Conservation (phyloP, 495 filamentous ascomycete genomes). For the Penicillium roqueforti region DNA sequence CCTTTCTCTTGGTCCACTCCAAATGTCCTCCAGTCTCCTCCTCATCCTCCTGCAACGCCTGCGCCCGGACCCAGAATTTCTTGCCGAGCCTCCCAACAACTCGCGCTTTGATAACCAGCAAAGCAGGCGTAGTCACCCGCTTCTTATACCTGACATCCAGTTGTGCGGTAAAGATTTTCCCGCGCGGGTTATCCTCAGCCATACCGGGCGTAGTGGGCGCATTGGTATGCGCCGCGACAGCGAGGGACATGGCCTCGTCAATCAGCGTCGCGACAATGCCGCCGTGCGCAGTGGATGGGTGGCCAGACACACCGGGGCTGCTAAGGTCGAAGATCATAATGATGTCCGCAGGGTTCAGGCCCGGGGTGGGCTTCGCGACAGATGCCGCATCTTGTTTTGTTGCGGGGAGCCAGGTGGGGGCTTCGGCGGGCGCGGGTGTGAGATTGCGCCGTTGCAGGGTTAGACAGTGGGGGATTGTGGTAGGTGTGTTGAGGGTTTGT, state of each 20-base stretch:
- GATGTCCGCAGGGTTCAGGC: conserved; percentile 32
- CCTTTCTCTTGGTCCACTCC: conserved; percentile 30
- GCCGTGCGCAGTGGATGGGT: conserved; percentile 39
- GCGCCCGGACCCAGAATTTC: conserved; percentile 42
- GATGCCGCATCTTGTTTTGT: conserved; percentile 29
- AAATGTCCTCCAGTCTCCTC: conserved; percentile 25
- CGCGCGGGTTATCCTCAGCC: conserved; percentile 23
- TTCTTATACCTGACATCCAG: conserved; percentile 40
- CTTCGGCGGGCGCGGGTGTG: conserved; percentile 15
- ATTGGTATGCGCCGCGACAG: conserved; percentile 31
- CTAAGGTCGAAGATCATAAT: conserved; percentile 35
- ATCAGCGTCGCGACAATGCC: conserved; percentile 64
- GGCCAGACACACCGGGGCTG: conserved; percentile 36
- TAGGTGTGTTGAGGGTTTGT: conserved; percentile 29
- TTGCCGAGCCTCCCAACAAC: conserved; percentile 32
- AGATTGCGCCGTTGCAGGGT: conserved; percentile 35
- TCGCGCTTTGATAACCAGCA: conserved; percentile 31
- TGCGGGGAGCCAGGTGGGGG: conserved; percentile 33
- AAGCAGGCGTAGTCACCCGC: conserved; percentile 31
- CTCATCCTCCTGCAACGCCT: conserved; percentile 38
- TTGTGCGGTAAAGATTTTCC: conserved; percentile 36
- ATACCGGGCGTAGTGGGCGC: not conserved
- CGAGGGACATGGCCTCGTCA: conserved; percentile 55
- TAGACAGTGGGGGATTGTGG: conserved; percentile 38
- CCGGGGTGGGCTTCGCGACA: conserved; percentile 17